Evolutionary conservation across 768 basidiomycete genomes (phyloP).

Genomic region (Auriscalpium microsporum): DNA sequence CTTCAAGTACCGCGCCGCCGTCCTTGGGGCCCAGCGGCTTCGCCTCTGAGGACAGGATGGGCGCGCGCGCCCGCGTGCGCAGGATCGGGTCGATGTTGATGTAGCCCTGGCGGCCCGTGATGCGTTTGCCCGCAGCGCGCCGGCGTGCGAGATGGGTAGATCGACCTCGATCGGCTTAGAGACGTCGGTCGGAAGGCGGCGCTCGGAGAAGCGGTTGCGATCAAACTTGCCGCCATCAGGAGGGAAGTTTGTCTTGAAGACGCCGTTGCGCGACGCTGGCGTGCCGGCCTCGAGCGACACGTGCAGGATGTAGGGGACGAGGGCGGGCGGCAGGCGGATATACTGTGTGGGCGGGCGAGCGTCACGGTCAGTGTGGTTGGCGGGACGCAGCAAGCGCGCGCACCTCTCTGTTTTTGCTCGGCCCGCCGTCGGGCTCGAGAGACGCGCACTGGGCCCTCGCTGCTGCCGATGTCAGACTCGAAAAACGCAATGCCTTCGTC

Average conservation of each 20-base stretch:
- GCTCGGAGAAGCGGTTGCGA: slow-evolving; percentile 63
- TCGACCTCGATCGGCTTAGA: slow-evolving; percentile 90
- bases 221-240: slow-evolving; percentile 84
- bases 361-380: not conserved
- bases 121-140: slow-evolving; percentile 59
- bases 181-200: slow-evolving; percentile 78
- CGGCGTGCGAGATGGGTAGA: slow-evolving; percentile 92
- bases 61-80: slow-evolving; percentile 59
- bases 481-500: slow-evolving; percentile 92
- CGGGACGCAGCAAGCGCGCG: slow-evolving; percentile 21
- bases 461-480: slow-evolving; percentile 39
- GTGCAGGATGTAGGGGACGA: slow-evolving; percentile 81
- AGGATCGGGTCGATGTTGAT: slow-evolving; percentile 95
- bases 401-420: slow-evolving; percentile 77
- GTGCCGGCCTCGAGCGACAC: slow-evolving; percentile 91
- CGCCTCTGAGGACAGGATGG: slow-evolving; percentile 55
- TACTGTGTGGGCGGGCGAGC: slow-evolving; percentile 45
- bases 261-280: slow-evolving; percentile 80
- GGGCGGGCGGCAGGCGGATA: slow-evolving; percentile 89
- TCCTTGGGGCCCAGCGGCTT: slow-evolving; percentile 42
- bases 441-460: slow-evolving; percentile 65
- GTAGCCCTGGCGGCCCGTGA: slow-evolving; percentile 83
- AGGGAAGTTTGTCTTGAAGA: slow-evolving; percentile 95
- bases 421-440: slow-evolving; percentile 91
- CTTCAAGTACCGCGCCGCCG: slow-evolving; percentile 43